Evolutionary conservation across 2,329 filamentous ascomycete genomes (phyloP).

Genomic region (Aurifilum marmelostoma): DNA sequence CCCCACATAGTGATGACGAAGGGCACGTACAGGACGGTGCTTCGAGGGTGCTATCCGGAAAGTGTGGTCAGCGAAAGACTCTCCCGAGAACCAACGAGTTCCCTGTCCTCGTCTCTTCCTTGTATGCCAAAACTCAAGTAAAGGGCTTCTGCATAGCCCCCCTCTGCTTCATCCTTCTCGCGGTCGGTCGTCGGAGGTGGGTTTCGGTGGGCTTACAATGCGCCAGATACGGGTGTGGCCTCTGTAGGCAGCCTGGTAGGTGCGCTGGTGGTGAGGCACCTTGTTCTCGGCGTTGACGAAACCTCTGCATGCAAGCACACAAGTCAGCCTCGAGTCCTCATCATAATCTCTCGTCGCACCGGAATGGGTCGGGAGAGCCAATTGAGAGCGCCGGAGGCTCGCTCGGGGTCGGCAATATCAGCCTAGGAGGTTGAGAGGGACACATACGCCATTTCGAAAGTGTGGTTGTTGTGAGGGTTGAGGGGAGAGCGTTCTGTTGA

Average conservation of each 20-base stretch:
- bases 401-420: not conserved
- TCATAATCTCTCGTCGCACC: not conserved
- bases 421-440: not conserved
- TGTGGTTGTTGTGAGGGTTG: constrained; percentile 29
- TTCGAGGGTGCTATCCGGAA: constrained; percentile 61
- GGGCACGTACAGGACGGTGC: constrained; percentile 66
- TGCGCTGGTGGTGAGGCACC: constrained; percentile 73
- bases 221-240: constrained; percentile 72
- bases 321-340: constrained; percentile 35
- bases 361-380: constrained; percentile 22
- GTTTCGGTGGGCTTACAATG: constrained; percentile 63
- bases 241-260: constrained; percentile 75
- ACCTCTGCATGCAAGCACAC: constrained; percentile 39
- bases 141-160: not conserved
- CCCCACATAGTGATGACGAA: constrained; percentile 70
- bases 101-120: constrained; percentile 8
- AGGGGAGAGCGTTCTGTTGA: constrained; percentile 33
- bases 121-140: not conserved
- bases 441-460: constrained; percentile 39
- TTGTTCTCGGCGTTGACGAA: constrained; percentile 74
- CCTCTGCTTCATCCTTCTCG: constrained; percentile 8
- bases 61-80: constrained; percentile 32
- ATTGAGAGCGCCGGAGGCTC: constrained; percentile 15
- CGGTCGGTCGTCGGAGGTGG: not conserved
- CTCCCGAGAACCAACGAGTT: not conserved